Conservation (phyloP, 805 yeast species). For the Grigorovia transvaalensis region DNA sequence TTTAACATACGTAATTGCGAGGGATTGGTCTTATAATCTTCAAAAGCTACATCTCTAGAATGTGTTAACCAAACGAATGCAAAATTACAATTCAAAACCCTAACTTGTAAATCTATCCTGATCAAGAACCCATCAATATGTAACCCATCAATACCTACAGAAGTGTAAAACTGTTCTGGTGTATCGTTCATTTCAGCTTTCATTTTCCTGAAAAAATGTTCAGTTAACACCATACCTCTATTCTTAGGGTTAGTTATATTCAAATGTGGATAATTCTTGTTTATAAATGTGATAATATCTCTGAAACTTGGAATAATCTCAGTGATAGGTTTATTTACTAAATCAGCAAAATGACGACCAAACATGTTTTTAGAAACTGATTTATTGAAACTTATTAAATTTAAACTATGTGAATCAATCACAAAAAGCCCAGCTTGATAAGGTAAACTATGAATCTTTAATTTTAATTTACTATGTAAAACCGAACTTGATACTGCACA, state of each 20-base stretch:
- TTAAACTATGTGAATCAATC: conserved; percentile 40
- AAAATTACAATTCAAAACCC: conserved; percentile 51
- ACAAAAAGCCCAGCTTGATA: conserved; percentile 82
- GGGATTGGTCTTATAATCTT: conserved; percentile 29
- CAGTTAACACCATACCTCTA: conserved; percentile 74
- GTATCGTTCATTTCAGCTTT: conserved; percentile 36
- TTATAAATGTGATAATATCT: conserved; percentile 26
- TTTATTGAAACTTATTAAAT: conserved; percentile 62
- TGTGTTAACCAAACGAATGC: conserved; percentile 80
- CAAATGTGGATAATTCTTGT: conserved; percentile 31
- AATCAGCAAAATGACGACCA: conserved; percentile 44
- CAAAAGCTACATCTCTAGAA: conserved; percentile 40
- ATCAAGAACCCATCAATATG: conserved; percentile 62
- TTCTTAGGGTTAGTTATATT: conserved; percentile 31
- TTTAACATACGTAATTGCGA: conserved; percentile 33
- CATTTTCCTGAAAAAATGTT: conserved; percentile 74
- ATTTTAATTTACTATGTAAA: conserved; percentile 39
- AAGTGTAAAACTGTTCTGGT: conserved; percentile 45
- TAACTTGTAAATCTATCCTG: conserved; percentile 67
- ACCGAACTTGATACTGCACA: conserved; percentile 62
- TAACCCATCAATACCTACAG: conserved; percentile 56
- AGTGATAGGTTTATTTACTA: conserved; percentile 42
- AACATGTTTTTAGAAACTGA: conserved; percentile 71
- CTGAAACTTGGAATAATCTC: conserved; percentile 54
- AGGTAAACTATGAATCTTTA: conserved; percentile 69